Conservation (phyloP, 108 stramenopile species). For the Pseudonitzschia delicatissima region DNA sequence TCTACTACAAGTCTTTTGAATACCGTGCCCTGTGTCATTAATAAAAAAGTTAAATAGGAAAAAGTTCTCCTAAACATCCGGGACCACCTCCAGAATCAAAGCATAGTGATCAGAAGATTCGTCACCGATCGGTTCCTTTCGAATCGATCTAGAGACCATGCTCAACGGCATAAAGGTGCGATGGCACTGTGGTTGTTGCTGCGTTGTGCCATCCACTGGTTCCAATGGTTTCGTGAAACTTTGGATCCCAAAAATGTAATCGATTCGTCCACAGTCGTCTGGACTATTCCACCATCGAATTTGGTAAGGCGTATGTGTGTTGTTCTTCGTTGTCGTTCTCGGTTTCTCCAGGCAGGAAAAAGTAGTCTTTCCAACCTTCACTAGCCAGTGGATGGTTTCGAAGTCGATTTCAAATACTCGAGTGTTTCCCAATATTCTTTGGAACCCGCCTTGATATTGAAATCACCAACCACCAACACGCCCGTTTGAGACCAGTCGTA, state of each 20-base stretch:
- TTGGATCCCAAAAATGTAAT: slow-evolving; percentile 25
- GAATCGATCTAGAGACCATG: not conserved
- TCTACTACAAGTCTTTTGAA: too few relatives aligned
- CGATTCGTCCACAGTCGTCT: slow-evolving; percentile 30
- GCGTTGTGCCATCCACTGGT: not conserved
- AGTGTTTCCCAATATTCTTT: slow-evolving; percentile 13
- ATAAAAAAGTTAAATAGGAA: too few relatives aligned
- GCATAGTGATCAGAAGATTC: slow-evolving; percentile 35
- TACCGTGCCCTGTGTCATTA: too few relatives aligned
- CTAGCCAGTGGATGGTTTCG: too few relatives aligned
- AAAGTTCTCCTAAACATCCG: not conserved
- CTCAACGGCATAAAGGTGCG: slow-evolving; percentile 11
- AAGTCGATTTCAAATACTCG: not conserved
- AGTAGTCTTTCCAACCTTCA: too few relatives aligned
- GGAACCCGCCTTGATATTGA: slow-evolving; percentile 26
- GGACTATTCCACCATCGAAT: slow-evolving; percentile 22
- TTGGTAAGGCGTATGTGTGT: slow-evolving; percentile 18
- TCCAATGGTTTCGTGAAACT: not conserved
- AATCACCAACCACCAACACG: slow-evolving; percentile 30
- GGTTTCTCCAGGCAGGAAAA: too few relatives aligned
- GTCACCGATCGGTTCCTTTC: slow-evolving; percentile 12
- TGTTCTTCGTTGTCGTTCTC: not conserved
- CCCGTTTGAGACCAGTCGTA: slow-evolving; percentile 19
- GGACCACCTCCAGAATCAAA: slow-evolving; percentile 11
- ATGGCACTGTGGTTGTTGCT: not conserved